Conservation (phyloP, 768 basidiomycete genomes). For the Leucosporidium yakuticum region DNA sequence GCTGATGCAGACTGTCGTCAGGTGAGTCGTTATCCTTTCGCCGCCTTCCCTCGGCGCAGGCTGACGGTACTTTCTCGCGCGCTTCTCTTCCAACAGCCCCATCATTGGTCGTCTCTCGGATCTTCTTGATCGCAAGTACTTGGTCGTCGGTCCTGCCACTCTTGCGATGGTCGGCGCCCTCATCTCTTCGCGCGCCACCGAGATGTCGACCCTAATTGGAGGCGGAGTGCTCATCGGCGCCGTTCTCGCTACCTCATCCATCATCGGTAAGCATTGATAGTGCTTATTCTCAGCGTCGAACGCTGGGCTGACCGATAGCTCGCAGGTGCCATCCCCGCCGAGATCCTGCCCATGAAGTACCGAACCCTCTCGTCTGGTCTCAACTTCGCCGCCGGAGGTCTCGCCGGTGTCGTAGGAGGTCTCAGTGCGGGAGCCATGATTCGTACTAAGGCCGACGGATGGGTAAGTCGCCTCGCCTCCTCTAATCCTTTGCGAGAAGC, state of each 20-base stretch:
- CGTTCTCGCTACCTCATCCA: neutral
- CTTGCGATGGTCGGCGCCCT: neutral
- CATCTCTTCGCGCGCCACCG: neutral
- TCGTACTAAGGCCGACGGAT: neutral
- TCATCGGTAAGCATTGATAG: neutral
- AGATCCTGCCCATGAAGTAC: neutral
- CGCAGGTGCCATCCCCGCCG: neutral
- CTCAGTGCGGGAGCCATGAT: neutral
- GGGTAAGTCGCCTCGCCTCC: no score
- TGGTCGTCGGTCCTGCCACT: neutral
- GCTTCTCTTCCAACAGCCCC: neutral
- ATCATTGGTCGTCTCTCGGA: neutral
- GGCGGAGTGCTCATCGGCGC: neutral
- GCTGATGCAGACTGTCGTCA: neutral
- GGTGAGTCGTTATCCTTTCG: no score
- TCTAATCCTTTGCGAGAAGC: no score
- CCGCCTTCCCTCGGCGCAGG: no score
- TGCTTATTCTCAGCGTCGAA: neutral
- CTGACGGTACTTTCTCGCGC: no score
- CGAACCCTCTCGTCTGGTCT: neutral
- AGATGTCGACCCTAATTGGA: neutral
- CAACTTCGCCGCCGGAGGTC: neutral
- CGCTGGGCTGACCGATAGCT: no score
- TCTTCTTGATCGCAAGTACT: neutral
- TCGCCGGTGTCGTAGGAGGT: neutral